phyloP scores from a whole-genome alignment of 2,329 filamentous ascomycete genomes.

The Cladosporium sp. region DNA sequence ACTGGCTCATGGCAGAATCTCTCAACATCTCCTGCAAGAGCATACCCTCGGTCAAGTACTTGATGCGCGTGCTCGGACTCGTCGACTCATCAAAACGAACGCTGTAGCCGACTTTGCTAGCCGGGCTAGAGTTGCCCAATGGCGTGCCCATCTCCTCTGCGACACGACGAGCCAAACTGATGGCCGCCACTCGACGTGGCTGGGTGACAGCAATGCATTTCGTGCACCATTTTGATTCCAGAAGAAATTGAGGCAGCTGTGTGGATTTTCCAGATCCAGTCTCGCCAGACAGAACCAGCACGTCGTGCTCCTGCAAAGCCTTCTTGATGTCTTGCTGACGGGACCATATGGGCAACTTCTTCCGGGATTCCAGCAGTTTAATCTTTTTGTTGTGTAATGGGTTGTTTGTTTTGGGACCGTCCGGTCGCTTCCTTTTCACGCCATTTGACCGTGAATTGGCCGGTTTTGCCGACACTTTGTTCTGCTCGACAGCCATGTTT shows the following conservation, averaged over 20 bases:
- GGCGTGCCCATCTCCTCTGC: conserved; percentile 73
- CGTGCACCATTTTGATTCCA: conserved; percentile 74
- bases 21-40: conserved; percentile 86
- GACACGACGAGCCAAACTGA: conserved; percentile 82
- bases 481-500: neutral
- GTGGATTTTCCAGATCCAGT: conserved; percentile 97
- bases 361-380: conserved; percentile 41
- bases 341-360: conserved; percentile 75
- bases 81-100: conserved; percentile 89
- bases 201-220: conserved; percentile 91
- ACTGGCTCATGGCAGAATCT: conserved; percentile 76
- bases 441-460: conserved; percentile 3
- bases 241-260: conserved; percentile 87
- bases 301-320: conserved; percentile 58
- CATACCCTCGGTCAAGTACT: conserved; percentile 96
- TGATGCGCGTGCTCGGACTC: conserved; percentile 78
- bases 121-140: conserved; percentile 55
- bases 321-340: conserved; percentile 66
- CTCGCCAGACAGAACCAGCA: conserved; percentile 84
- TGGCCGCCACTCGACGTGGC: conserved; percentile 87
- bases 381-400: conserved; percentile 21
- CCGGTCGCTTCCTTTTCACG: conserved; percentile 17
- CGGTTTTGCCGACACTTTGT: neutral
- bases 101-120: conserved; percentile 77
- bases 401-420: conserved; percentile 11